Base-by-base conservation (phyloP, 176 grass and related monocot species). In the Dactylis glomerata region DNA sequence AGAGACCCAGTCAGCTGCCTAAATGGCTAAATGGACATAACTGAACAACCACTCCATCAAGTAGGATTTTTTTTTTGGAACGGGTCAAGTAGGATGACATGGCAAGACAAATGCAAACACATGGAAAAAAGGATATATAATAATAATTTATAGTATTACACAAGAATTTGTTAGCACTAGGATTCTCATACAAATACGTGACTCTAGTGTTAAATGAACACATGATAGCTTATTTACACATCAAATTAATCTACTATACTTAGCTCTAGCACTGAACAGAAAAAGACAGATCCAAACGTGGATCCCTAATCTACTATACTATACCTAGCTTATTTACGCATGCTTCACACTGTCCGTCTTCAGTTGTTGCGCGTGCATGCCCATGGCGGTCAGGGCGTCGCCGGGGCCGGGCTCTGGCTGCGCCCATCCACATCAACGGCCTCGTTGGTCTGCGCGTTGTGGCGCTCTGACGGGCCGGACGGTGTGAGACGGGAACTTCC, bases 21-120 rank as follows among this genome's bases (percentile, higher is more conserved):
- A 36, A 36, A 36, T 16, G 5, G 16, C 20, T 71, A 23, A 41
- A 31, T 71, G 28, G 36, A 28, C 66, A 74, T 42, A 81, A 89
- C 76, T 57, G 82, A 85, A 66, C 51, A 89, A 77, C 88, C 2
- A 77, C 82, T 89, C 51, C 78, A 77, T 38, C 66, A 83, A 77
- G 64, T 52, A 28, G 23, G 10, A 73, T 1, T 31, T n/a, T n/a
- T n/a, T n/a, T n/a, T n/a, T n/a, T n/a, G n/a, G n/a, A n/a, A n/a
- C n/a, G n/a, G n/a, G n/a, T 38, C 66, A 83, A 77, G 64, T 52
- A 28, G 23, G 10, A 73, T 1, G 23, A 34, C 40, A 74, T 10
- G 6, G 7, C 59, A 59, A 6, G 36, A 23, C 23, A 49, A 0
- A 75, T 20, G 10, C 28, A 76, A 30, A 47, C 10, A 16, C 5